A percentile compares a stretch with the other conserved stretches of the same genome.
Conservation (phyloP, 2,329 filamentous ascomycete species). For the Ophiostoma triangulosporum region DNA sequence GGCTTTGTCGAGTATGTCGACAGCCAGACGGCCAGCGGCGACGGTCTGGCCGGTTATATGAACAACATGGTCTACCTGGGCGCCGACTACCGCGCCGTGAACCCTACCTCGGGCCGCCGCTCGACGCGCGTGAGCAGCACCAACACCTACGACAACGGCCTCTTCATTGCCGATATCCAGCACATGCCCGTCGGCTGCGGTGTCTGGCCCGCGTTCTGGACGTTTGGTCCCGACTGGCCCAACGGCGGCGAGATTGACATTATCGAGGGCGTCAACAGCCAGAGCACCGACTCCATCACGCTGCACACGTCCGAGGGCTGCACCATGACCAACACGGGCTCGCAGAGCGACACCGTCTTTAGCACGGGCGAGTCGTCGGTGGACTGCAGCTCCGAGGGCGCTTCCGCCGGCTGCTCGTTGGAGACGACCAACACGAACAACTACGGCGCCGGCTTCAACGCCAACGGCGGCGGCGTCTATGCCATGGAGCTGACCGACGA, state of each 20-base stretch:
- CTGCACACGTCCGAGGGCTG: slow-evolving; percentile 54
- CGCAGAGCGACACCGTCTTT: slow-evolving; percentile 31
- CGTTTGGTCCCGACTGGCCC: slow-evolving; percentile 58
- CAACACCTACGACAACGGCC: slow-evolving; percentile 51
- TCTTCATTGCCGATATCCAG: slow-evolving; percentile 58
- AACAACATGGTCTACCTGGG: slow-evolving; percentile 51
- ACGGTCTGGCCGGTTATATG: slow-evolving; percentile 43
- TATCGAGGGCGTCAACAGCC: slow-evolving; percentile 61
- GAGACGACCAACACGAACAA: slow-evolving; percentile 35
- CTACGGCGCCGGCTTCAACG: slow-evolving; percentile 61
- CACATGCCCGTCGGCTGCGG: slow-evolving; percentile 71
- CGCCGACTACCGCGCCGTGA: slow-evolving; percentile 47
- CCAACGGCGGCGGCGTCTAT: slow-evolving; percentile 54
- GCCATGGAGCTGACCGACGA: slow-evolving; percentile 63
- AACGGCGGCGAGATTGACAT: slow-evolving; percentile 63
- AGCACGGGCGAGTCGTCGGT: slow-evolving; percentile 24
- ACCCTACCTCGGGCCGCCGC: slow-evolving; percentile 45
- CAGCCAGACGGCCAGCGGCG: slow-evolving; percentile 40
- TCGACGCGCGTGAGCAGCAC: slow-evolving; percentile 59
- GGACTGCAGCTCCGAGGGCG: slow-evolving; percentile 18
- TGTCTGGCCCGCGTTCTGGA: slow-evolving; percentile 64
- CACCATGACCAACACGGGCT: slow-evolving; percentile 35
- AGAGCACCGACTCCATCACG: slow-evolving; percentile 46
- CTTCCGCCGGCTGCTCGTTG: slow-evolving; percentile 47
- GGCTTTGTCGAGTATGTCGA: slow-evolving; percentile 62